Conservation (phyloP, 306 rosid genomes). For the Medicago ruthenica region DNA sequence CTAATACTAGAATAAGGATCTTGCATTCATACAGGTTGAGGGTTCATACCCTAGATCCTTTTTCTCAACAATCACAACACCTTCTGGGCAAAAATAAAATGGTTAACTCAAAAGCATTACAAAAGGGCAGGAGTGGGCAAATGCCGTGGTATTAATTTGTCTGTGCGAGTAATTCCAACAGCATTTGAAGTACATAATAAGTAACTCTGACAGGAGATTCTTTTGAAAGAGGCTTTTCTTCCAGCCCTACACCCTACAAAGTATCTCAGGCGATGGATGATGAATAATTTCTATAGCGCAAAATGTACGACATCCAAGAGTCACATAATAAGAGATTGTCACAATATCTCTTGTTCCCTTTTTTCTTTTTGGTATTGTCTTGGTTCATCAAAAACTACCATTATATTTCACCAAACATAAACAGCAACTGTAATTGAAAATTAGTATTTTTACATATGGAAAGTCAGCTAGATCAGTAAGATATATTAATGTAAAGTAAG, state of each 20-base stretch:
- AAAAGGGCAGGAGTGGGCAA: conserved; percentile 10
- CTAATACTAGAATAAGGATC: not conserved
- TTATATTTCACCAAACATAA: conserved; percentile 29
- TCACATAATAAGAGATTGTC: not conserved
- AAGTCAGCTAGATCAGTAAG: conserved; percentile 18
- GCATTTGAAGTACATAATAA: not conserved
- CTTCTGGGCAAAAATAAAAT: not conserved
- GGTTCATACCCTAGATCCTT: not conserved
- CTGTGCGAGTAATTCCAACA: conserved; percentile 20
- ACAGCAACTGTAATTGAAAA: conserved; percentile 20
- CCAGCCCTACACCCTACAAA: not conserved
- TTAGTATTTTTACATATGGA: conserved; percentile 16
- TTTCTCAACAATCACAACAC: conserved; percentile 13
- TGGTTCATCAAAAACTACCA: conserved; percentile 20
- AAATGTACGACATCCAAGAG: conserved; percentile 30
- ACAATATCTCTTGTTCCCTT: not conserved
- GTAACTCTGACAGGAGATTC: not conserved
- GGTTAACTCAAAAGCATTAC: conserved; percentile 11
- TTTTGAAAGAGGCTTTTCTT: conserved; percentile 1
- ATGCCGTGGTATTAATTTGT: conserved; percentile 12
- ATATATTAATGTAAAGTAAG: conserved; percentile 37
- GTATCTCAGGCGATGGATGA: not conserved
- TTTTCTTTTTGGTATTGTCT: conserved; percentile 8
- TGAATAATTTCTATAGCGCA: conserved; percentile 12
- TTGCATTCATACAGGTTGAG: not conserved